Percentiles rank a stretch among this genome's conserved stretches.
Conservation (phyloP, 2,329 filamentous ascomycete species). For the Lasiodiplodia sp. region DNA sequence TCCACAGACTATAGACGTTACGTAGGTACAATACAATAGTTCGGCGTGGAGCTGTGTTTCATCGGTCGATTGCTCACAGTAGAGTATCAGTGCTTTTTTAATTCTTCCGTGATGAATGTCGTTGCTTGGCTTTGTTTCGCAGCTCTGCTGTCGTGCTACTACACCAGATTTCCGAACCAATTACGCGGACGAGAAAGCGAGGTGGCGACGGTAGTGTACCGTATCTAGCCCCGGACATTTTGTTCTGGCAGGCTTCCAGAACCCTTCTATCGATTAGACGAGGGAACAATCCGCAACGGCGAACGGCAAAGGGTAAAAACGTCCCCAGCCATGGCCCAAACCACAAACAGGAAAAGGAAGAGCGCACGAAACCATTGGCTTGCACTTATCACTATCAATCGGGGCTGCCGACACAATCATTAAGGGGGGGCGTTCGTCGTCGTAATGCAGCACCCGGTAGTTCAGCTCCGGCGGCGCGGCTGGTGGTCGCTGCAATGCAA, state of each 20-base stretch:
- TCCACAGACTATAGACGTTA: no score
- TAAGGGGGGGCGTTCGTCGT: not conserved
- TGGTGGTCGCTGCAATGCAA: not conserved
- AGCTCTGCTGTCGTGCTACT: no score
- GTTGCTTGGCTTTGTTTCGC: no score
- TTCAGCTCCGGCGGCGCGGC: no score
- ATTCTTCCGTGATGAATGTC: no score
- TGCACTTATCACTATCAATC: not conserved
- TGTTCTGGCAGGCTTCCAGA: not conserved
- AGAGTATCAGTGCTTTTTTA: no score
- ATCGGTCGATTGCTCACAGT: no score
- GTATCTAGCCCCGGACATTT: not conserved
- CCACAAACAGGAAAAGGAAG: not conserved
- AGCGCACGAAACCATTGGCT: not conserved
- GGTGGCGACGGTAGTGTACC: not conserved
- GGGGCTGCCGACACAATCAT: not conserved
- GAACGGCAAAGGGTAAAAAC: not conserved
- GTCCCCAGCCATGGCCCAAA: not conserved
- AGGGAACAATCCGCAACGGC: not conserved
- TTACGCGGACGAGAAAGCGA: no score
- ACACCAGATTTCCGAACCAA: no score
- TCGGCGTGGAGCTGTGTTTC: no score
- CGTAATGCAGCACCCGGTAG: not conserved
- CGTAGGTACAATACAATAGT: no score
- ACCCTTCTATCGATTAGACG: not conserved